phyloP scores from a whole-genome alignment of 164 flowering plant species.

The grape (Vitis vinifera) region DNA sequence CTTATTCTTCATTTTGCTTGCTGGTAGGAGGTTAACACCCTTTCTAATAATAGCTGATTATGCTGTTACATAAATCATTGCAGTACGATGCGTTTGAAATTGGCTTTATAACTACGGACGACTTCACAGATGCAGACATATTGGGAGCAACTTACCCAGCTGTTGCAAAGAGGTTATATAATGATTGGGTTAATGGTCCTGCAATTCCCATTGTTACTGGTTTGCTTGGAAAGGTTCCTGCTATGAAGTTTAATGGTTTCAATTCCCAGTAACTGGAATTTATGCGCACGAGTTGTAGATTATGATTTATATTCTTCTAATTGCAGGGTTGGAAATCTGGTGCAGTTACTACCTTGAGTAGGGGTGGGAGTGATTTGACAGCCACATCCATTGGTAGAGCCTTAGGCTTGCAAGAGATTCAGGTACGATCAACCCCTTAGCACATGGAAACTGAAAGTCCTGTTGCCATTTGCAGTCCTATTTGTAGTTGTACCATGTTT shows the following conservation, averaged over 20 bases:
- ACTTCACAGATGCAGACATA: constrained; percentile 94
- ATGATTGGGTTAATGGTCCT: constrained; percentile 80
- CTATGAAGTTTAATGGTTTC: not conserved
- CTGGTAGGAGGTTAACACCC: not conserved
- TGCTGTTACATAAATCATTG: constrained; percentile 23
- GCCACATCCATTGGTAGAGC: constrained; percentile 96
- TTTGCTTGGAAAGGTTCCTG: constrained; percentile 87
- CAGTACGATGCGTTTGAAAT: constrained; percentile 98
- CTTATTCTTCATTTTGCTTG: too few species aligned
- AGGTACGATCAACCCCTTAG: constrained; percentile 36
- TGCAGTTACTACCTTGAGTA: constrained; percentile 88
- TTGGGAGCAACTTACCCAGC: constrained; percentile 98
- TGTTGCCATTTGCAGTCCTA: too few species aligned
- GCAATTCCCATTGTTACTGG: constrained; percentile 96
- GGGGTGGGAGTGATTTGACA: constrained; percentile 97
- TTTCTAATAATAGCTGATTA: not conserved
- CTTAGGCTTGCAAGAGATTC: constrained; percentile 79
- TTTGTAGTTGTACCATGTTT: too few species aligned
- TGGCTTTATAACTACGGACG: constrained; percentile 95
- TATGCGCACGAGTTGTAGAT: too few species aligned
- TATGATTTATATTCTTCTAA: constrained; percentile 5
- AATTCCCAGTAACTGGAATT: too few species aligned
- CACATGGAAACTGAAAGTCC: too few species aligned
- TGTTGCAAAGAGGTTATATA: constrained; percentile 78
- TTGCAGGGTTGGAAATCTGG: constrained; percentile 77